Conservation (phyloP, 164 flowering plant species). For the Paratinospora sagittata region DNA sequence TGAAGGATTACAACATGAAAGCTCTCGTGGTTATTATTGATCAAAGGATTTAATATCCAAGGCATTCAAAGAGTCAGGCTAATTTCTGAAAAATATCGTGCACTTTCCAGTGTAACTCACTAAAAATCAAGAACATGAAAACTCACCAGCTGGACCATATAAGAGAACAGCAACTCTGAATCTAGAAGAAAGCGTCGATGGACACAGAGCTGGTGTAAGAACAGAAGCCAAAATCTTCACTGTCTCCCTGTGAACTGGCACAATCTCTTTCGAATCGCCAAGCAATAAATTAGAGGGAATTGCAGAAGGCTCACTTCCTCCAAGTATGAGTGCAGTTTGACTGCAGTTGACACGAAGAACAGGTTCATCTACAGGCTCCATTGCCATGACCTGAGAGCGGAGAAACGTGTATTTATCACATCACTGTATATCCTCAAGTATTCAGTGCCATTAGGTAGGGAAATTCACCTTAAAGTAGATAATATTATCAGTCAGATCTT, state of each 20-base stretch:
- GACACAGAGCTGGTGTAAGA: conserved; percentile 68
- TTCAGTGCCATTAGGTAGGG: neutral
- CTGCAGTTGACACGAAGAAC: conserved; percentile 61
- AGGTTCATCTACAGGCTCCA: conserved; percentile 71
- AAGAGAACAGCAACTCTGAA: conserved; percentile 69
- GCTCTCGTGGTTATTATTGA: neutral
- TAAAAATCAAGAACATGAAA: neutral
- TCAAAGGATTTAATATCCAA: neutral
- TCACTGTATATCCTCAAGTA: conserved; percentile 3
- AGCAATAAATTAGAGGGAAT: conserved; percentile 62
- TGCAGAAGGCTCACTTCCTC: conserved; percentile 69
- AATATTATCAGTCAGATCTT: conserved; percentile 17
- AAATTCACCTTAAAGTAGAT: conserved; percentile 72
- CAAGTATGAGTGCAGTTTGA: conserved; percentile 86
- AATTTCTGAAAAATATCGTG: neutral
- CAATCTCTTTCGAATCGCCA: conserved; percentile 24
- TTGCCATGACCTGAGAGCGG: conserved; percentile 56
- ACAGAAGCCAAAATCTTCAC: conserved; percentile 61
- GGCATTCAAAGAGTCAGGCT: neutral
- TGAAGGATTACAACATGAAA: neutral
- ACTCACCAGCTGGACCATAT: conserved; percentile 68
- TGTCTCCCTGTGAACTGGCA: conserved; percentile 55
- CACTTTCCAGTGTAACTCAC: neutral
- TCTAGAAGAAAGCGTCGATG: conserved; percentile 75
- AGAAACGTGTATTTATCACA: neutral